A percentile compares a stretch with the other conserved stretches of the same genome.
phyloP scores from a whole-genome alignment of 2,329 filamentous ascomycete genomes.

The Emericellopsis cladophorae region DNA sequence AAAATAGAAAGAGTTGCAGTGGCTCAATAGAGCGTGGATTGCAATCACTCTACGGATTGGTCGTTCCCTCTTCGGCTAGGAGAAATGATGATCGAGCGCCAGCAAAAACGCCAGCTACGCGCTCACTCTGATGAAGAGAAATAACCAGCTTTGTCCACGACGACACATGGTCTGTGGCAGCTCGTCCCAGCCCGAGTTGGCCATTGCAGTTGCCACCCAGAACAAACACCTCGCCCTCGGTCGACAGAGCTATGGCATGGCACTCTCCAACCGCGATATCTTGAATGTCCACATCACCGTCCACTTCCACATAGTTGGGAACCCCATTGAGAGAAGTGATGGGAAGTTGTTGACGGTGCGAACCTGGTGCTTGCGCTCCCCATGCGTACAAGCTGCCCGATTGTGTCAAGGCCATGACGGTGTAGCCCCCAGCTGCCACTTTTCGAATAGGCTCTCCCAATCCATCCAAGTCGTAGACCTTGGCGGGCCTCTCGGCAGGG shows the following conservation, averaged over 20 bases:
- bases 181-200: constrained; percentile 37
- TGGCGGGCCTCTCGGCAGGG: constrained; percentile 29
- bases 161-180: constrained; percentile 6
- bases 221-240: constrained; percentile 35
- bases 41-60: not conserved
- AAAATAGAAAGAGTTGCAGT: constrained; percentile 23
- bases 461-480: constrained; percentile 35
- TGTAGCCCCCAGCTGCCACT: constrained; percentile 43
- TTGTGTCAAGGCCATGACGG: constrained; percentile 42
- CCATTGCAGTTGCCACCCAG: constrained; percentile 45
- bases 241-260: constrained; percentile 44
- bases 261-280: constrained; percentile 46
- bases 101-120: constrained; percentile 29
- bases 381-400: constrained; percentile 49
- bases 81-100: constrained; percentile 38
- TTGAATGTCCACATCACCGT: constrained; percentile 34
- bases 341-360: constrained; percentile 15
- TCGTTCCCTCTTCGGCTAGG: constrained; percentile 9
- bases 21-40: not conserved
- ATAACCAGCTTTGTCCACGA: constrained; percentile 25
- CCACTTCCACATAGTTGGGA: constrained; percentile 32
- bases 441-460: constrained; percentile 39
- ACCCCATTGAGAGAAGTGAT: constrained; percentile 15
- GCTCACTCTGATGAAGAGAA: constrained; percentile 9
- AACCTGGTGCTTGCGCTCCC: constrained; percentile 25